Evolutionary conservation across 176 grass and related monocot species (phyloP), one percentile per base, ranked within the genome.

Genomic region (Lolium multiflorum): DNA sequence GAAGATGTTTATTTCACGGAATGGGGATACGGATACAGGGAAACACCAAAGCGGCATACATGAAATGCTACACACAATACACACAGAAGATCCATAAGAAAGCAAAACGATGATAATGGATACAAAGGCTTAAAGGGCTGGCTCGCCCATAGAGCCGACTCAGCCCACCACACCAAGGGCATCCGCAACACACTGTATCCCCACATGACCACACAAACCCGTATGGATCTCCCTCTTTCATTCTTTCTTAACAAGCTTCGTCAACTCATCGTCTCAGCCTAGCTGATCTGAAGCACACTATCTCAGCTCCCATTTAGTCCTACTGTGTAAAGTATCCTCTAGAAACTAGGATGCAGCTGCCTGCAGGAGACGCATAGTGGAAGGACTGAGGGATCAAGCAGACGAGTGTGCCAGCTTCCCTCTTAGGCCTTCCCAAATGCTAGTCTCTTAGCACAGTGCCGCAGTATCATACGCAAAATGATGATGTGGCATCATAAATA

Each of bases 161-260:
- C 62, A 65, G 62, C 62, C 62, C 11, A 31, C 25, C 62, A 65
- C 28, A 28, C 28, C 28, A 28, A 28, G 28, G 28, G 28, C 28
- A 28, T 4, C 22, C 24, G 10, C 11, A 26, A 28, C 24, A 63
- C 24, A 63, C 24, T 11, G 5, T 22, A 13, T 4, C 22, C 60
- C 62, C 62, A 31, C 24, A 65, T 31, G 25, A 65, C 24, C 24
- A 28, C 25, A 65, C 62, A 67, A 38, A 67, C 26, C 64, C 28
- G 28, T 67, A 67, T 35, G 28, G 63, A 8, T 11, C 63, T 67
- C 64, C 37, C 64, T 67, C 28, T 67, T 67, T 8, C 28, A 1
- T 38, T 67, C 15, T 38, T 67, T 67, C 28, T 67, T 67, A 67
- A 38, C 28, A 67, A 67, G 64, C 64, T 67, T 38, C 64, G 14